A percentile compares a stretch with the other conserved stretches of the same genome.
Conservation (phyloP, 768 basidiomycete genomes). For the Galerina sulciceps region DNA sequence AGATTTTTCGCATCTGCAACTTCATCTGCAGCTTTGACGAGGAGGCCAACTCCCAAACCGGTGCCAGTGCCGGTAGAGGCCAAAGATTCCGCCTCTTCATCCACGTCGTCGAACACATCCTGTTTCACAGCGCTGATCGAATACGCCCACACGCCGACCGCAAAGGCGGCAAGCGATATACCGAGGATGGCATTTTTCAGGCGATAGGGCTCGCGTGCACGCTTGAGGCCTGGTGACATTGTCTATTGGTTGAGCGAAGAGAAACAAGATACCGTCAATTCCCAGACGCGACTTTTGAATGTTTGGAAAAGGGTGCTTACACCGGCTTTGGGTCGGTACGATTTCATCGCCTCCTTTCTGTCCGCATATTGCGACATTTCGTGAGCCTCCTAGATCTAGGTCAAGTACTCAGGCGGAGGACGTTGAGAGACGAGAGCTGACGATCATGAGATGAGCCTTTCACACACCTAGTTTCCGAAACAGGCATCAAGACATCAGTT, state of each 20-base stretch:
- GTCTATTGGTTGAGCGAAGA: slow-evolving; percentile 42
- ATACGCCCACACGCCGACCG: slow-evolving; percentile 85
- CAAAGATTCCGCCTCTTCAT: slow-evolving; percentile 73
- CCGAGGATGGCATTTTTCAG: slow-evolving; percentile 83
- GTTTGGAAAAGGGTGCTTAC: slow-evolving; percentile 32
- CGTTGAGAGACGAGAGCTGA: too few relatives aligned
- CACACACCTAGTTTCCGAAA: too few relatives aligned
- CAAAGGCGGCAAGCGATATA: slow-evolving; percentile 69
- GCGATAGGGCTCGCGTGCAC: slow-evolving; percentile 86
- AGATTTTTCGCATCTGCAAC: too few relatives aligned
- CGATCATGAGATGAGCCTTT: too few relatives aligned
- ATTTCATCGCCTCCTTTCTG: slow-evolving; percentile 43
- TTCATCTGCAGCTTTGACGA: slow-evolving; percentile 30
- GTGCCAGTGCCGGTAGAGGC: slow-evolving; percentile 35
- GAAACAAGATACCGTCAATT: not conserved
- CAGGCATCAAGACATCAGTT: too few relatives aligned
- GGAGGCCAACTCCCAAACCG: slow-evolving; percentile 10
- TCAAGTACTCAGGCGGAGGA: not conserved
- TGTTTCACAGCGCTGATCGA: slow-evolving; percentile 94
- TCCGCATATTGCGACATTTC: slow-evolving; percentile 46
- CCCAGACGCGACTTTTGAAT: not conserved
- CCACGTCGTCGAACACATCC: slow-evolving; percentile 88
- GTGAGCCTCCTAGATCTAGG: too few relatives aligned
- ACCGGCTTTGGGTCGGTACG: slow-evolving; percentile 58
- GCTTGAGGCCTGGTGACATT: slow-evolving; percentile 86